A percentile compares a stretch with the other conserved stretches of the same genome.
Evolutionary conservation across 148 eudicot species (phyloP).

Genomic region (Rhododendron griersonianum): DNA sequence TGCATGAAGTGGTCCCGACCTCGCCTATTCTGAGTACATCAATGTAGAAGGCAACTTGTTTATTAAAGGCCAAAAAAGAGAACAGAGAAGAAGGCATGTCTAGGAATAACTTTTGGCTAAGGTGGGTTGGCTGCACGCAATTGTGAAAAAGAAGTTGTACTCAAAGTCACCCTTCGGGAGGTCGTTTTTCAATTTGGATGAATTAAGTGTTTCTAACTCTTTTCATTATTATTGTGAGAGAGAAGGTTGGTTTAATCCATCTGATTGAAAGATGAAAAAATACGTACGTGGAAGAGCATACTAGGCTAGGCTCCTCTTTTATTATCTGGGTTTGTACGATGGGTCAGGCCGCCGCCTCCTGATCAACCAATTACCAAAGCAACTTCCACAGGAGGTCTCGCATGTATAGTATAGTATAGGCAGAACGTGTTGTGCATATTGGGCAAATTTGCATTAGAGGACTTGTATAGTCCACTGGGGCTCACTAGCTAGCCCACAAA

Average conservation of each 20-base stretch:
- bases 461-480: not conserved
- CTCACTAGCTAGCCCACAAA: not conserved
- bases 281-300: too few species aligned
- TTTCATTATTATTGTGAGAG: not conserved
- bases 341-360: not conserved
- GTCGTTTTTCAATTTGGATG: not conserved
- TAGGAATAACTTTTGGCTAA: not conserved
- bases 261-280: not conserved
- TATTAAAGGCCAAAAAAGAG: not conserved
- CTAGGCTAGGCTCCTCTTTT: not conserved
- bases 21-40: too few species aligned
- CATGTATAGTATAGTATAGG: not conserved
- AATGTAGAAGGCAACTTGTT: too few species aligned
- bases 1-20: too few species aligned
- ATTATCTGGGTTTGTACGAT: not conserved
- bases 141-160: not conserved
- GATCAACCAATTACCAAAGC: too few species aligned
- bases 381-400: not conserved
- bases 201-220: not conserved
- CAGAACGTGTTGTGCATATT: not conserved
- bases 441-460: not conserved
- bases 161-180: not conserved
- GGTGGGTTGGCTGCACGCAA: not conserved
- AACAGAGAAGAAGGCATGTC: not conserved
- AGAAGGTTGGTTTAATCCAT: not conserved